These are phyloP conservation scores for Zopfochytrium polystomum DNA, from an alignment of 371 early-diverging fungal genomes.

Conservation along the genomic window DNA sequence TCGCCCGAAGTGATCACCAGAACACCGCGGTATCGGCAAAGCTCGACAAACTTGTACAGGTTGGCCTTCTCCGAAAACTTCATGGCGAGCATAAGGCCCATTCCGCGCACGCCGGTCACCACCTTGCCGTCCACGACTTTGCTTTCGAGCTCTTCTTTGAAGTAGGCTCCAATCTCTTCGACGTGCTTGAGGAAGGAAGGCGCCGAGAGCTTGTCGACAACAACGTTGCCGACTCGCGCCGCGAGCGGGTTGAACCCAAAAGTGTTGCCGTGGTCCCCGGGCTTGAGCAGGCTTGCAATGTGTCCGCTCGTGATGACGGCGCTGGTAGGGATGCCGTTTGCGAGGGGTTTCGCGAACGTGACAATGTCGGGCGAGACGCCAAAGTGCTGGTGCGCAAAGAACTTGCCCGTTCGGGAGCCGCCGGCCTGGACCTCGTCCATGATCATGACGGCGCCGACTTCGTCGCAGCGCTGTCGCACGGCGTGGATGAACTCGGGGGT, in stretches of 20 bases:
- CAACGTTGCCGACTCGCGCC: conserved; percentile 69
- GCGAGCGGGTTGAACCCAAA: conserved; percentile 94
- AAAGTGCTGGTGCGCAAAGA: conserved; percentile 78
- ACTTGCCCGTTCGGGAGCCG: conserved; percentile 81
- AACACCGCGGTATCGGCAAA: conserved; percentile 77
- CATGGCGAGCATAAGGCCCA: conserved; percentile 78
- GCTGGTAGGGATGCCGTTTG: conserved; percentile 95
- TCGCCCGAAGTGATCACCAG: conserved; percentile 81
- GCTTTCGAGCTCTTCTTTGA: conserved; percentile 50
- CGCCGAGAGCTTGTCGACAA: conserved; percentile 63
- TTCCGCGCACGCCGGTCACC: conserved; percentile 76
- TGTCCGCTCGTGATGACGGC: conserved; percentile 72
- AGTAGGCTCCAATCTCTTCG: conserved; percentile 52
- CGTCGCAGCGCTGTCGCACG: conserved; percentile 73
- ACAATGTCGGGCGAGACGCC: conserved; percentile 86
- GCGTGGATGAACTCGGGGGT: conserved; percentile 68
- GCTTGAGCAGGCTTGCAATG: conserved; percentile 77
- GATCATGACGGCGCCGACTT: conserved; percentile 80
- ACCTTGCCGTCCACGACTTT: no score
- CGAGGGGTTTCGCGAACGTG: conserved; percentile 93
- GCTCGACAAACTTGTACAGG: conserved; percentile 68
- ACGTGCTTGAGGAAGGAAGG: conserved; percentile 71
- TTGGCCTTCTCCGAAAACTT: conserved; percentile 45
- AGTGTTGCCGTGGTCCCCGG: conserved; percentile 95
- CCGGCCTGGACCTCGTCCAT: conserved; percentile 98